Percentiles rank a stretch among this genome's conserved stretches.
phyloP scores from a whole-genome alignment of 2,329 filamentous ascomycete species.

The Aspergillus candidus region DNA sequence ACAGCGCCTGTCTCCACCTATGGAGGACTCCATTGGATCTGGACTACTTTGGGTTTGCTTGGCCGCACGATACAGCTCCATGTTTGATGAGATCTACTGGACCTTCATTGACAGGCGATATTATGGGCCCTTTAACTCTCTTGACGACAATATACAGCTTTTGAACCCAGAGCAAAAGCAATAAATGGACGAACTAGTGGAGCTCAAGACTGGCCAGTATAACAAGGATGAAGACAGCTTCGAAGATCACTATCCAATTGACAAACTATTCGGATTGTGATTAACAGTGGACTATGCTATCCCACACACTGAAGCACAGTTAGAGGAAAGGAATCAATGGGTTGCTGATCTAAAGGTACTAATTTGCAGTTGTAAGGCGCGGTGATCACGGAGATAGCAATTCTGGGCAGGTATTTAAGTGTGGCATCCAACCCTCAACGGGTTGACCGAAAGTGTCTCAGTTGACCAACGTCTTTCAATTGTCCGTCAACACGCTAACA shows the following conservation, averaged over 20 bases:
- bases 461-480: too few species aligned
- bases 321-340: too few species aligned
- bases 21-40: constrained; percentile 20
- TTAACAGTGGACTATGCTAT: too few species aligned
- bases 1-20: constrained; percentile 16
- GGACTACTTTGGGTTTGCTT: constrained; percentile 22
- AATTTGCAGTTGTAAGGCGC: too few species aligned
- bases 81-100: constrained; percentile 26
- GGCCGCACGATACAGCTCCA: constrained; percentile 20
- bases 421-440: too few species aligned
- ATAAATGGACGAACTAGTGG: constrained; percentile 4
- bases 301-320: too few species aligned
- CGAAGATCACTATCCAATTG: neutral
- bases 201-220: neutral
- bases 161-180: constrained; percentile 8
- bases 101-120: constrained; percentile 14
- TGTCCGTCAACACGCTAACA: too few species aligned
- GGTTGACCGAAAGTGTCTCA: too few species aligned
- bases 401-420: too few species aligned
- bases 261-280: neutral
- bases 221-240: neutral
- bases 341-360: too few species aligned
- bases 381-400: too few species aligned
- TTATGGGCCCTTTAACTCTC: constrained; percentile 15
- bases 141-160: constrained; percentile 15